Percentiles rank a stretch among this genome's conserved stretches.
Evolutionary conservation across 768 basidiomycete species (phyloP).

Genomic region (Zangia roseola): DNA sequence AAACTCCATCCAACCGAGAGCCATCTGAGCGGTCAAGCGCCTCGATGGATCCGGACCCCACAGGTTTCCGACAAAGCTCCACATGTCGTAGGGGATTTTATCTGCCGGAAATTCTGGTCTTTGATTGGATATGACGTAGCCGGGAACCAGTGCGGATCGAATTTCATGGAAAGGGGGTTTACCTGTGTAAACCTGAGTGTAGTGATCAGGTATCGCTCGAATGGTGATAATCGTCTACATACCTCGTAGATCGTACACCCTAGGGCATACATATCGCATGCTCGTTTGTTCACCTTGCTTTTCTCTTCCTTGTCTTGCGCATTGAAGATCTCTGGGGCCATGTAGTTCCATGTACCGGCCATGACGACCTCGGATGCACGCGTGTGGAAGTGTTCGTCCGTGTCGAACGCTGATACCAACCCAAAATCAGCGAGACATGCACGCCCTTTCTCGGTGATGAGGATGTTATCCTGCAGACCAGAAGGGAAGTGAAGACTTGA

Average conservation of each 20-base stretch:
- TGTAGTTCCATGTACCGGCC: constrained; percentile 19
- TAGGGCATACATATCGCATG: constrained; percentile 41
- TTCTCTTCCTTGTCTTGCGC: constrained; percentile 3
- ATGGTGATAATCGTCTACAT: not conserved
- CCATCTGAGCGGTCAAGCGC: constrained; percentile 25
- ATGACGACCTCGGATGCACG: constrained; percentile 6
- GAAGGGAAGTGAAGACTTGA: constrained; percentile 1
- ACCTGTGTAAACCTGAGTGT: constrained; percentile 17
- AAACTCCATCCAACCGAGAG: constrained; percentile 24
- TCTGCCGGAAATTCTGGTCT: constrained; percentile 17
- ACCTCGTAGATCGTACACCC: constrained; percentile 42
- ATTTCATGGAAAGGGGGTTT: constrained; percentile 7
- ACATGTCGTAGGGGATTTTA: constrained; percentile 22
- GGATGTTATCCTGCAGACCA: constrained; percentile 43
- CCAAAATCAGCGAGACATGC: constrained; percentile 56
- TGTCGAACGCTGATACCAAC: constrained; percentile 26
- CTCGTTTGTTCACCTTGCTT: constrained; percentile 24
- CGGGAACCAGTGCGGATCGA: fast-evolving
- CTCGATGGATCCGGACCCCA: constrained; percentile 16
- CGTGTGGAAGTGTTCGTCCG: constrained; percentile 9
- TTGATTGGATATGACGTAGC: not conserved
- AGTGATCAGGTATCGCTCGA: not conserved
- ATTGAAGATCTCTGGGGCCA: constrained; percentile 25
- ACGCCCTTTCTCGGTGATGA: constrained; percentile 38
- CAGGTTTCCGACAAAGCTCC: constrained; percentile 31